phyloP scores from a whole-genome alignment of 2,329 filamentous ascomycete genomes.

The Penicillium palitans region DNA sequence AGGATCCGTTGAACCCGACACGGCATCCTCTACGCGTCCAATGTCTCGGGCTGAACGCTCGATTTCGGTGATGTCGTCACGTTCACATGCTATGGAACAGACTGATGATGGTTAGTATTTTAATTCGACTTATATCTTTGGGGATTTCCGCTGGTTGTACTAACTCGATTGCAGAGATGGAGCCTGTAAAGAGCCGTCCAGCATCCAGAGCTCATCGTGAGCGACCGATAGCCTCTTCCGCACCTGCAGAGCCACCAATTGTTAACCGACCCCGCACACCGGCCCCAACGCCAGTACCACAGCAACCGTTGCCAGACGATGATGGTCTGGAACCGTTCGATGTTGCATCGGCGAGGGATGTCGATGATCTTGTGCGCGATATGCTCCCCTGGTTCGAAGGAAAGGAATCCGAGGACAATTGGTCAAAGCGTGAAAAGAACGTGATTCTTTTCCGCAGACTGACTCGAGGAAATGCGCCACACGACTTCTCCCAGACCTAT shows the following conservation, averaged over 20 bases:
- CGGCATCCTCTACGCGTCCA: conserved; percentile 25
- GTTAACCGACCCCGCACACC: conserved; percentile 24
- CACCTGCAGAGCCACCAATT: conserved; percentile 35
- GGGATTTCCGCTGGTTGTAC: conserved; percentile 1
- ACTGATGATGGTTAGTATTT: conserved; percentile 24
- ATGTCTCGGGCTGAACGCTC: conserved; percentile 35
- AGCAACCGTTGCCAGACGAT: conserved; percentile 51
- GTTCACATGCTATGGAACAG: conserved; percentile 26
- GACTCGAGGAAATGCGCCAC: conserved; percentile 77
- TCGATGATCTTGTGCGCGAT: conserved; percentile 82
- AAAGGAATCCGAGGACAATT: conserved; percentile 86
- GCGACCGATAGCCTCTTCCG: conserved; percentile 17
- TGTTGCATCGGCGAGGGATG: conserved; percentile 77
- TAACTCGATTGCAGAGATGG: conserved; percentile 15
- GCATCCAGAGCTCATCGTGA: conserved; percentile 25
- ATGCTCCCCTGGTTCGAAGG: conserved; percentile 85
- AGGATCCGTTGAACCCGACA: conserved; percentile 29
- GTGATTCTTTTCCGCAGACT: conserved; percentile 74
- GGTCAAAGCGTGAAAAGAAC: conserved; percentile 81
- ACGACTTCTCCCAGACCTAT: conserved; percentile 72
- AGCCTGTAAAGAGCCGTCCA: conserved; percentile 22
- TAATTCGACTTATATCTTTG: neutral
- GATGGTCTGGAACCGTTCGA: conserved; percentile 77
- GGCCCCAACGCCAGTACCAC: conserved; percentile 12
- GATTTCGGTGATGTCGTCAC: conserved; percentile 33